Evolutionary conservation across 495 filamentous ascomycete species (phyloP).

Genomic region (Tuber calosporum): DNA sequence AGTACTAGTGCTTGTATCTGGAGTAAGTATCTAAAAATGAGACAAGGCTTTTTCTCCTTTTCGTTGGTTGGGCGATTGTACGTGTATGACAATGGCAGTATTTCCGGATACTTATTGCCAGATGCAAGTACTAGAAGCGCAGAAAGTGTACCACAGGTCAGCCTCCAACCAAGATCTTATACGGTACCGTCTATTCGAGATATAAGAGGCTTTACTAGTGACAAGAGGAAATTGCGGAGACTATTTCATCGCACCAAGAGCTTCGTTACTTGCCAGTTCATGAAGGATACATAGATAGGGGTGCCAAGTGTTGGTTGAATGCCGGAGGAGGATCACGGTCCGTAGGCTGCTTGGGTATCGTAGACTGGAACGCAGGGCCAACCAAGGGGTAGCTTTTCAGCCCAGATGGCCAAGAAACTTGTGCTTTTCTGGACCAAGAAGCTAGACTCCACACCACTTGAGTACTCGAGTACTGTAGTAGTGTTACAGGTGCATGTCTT

Average conservation of each 20-base stretch:
- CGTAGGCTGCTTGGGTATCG: neutral
- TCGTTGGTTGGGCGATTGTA: too few relatives aligned
- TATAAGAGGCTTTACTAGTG: neutral
- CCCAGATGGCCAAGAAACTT: neutral
- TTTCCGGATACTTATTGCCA: too few relatives aligned
- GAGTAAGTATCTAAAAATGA: too few relatives aligned
- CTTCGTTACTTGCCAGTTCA: neutral
- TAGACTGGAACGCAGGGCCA: neutral
- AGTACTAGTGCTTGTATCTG: neutral
- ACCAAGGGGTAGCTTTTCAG: neutral
- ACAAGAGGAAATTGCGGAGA: neutral
- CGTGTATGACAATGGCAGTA: too few relatives aligned
- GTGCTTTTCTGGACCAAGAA: neutral
- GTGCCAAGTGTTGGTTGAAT: neutral
- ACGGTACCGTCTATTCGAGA: neutral
- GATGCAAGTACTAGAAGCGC: neutral
- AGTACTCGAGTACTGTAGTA: neutral
- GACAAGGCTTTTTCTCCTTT: too few relatives aligned
- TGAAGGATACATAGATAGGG: neutral
- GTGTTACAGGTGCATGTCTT: neutral
- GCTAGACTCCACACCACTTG: neutral
- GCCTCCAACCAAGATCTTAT: neutral
- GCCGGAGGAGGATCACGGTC: neutral
- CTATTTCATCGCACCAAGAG: neutral
- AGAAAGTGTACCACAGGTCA: neutral